Conservation (phyloP, 805 yeast genomes). For the Naumovozyma castellii region DNA sequence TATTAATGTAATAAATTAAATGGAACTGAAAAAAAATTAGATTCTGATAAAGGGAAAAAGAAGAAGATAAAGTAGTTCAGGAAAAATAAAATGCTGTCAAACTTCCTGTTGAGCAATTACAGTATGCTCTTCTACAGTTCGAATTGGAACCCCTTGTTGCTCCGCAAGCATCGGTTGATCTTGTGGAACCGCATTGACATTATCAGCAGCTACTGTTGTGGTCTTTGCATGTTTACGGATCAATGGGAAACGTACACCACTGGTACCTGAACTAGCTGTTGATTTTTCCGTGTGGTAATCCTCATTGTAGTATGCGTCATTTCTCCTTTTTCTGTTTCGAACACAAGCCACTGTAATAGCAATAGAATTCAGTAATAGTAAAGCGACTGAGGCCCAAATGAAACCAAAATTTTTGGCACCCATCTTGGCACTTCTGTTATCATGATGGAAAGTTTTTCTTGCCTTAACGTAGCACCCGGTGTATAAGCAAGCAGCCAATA, state of each 20-base stretch:
- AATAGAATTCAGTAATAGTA: constrained; percentile 13
- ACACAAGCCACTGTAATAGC: constrained; percentile 16
- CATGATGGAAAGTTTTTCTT: constrained; percentile 36
- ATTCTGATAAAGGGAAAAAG: neutral
- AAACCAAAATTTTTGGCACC: constrained; percentile 49
- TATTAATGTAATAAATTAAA: too few species aligned
- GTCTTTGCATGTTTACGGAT: too few species aligned
- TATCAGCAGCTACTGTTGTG: neutral
- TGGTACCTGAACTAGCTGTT: neutral
- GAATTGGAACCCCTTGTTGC: too few species aligned
- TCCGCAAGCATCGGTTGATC: neutral
- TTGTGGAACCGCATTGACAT: neutral
- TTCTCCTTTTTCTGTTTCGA: constrained; percentile 2
- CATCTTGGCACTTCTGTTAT: constrained; percentile 34
- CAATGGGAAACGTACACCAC: too few species aligned
- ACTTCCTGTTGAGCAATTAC: neutral
- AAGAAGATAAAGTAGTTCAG: neutral
- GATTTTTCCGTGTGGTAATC: neutral
- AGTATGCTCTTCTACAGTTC: neutral
- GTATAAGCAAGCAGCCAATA: constrained; percentile 38
- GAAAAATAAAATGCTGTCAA: neutral
- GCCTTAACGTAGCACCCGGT: constrained; percentile 53
- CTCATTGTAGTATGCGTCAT: neutral
- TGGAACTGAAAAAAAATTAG: too few species aligned
- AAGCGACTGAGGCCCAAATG: constrained; percentile 40